Evolutionary conservation across 2,329 filamentous ascomycete genomes (phyloP).

Genomic region (Aspergillus sp.): DNA sequence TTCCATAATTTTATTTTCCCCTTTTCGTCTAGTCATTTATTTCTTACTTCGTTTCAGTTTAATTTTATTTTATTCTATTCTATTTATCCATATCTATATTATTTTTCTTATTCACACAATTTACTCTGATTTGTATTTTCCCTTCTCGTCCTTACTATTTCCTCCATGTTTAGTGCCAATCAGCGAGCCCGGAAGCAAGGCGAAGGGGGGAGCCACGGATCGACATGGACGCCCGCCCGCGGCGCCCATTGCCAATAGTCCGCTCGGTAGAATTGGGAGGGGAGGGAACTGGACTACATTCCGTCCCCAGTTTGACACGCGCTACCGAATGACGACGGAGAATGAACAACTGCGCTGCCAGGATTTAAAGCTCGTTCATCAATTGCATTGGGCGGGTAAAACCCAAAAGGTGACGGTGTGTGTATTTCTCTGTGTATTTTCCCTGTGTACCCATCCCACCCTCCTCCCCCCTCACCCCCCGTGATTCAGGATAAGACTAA

Average conservation of each 20-base stretch:
- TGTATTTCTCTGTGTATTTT: background rate
- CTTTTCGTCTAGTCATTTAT: too few species aligned
- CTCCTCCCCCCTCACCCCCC: background rate
- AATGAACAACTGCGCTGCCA: slow-evolving; percentile 12
- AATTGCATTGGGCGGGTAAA: slow-evolving; percentile 9
- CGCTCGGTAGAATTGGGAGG: slow-evolving; percentile 30
- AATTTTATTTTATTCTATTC: too few species aligned
- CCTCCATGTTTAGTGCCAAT: slow-evolving; percentile 28
- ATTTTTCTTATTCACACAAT: background rate
- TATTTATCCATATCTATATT: too few species aligned
- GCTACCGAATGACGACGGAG: slow-evolving; percentile 16
- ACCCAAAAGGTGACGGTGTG: slow-evolving; percentile 1
- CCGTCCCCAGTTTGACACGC: slow-evolving; percentile 30
- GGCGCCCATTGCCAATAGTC: slow-evolving; percentile 42
- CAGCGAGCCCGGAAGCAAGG: slow-evolving; percentile 34
- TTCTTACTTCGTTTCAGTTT: too few species aligned
- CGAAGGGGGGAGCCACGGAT: slow-evolving; percentile 33
- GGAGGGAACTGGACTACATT: slow-evolving; percentile 22
- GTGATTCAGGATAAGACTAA: slow-evolving; percentile 4
- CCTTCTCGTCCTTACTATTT: background rate
- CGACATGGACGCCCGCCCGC: slow-evolving; percentile 37
- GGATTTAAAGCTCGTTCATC: slow-evolving; percentile 21
- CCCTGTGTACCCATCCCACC: background rate
- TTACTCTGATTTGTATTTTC: background rate
- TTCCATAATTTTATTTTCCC: too few species aligned